phyloP scores from a whole-genome alignment of 495 filamentous ascomycete species.

The Haplographium delicatum region DNA sequence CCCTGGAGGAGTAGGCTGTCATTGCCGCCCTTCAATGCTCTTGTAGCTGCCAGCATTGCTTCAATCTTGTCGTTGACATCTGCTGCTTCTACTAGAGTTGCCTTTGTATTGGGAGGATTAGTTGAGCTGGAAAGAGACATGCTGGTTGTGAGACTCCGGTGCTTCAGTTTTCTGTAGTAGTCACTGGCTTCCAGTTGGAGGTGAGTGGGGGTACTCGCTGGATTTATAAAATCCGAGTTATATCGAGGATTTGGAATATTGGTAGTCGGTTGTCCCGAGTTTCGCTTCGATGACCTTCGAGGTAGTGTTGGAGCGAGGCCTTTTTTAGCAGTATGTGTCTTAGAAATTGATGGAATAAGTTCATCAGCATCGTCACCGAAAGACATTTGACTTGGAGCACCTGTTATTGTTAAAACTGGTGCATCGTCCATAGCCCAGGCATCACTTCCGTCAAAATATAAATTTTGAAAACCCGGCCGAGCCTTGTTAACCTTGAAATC shows the following conservation, averaged over 20 bases:
- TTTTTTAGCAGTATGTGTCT: neutral
- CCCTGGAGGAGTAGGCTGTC: too few relatives aligned
- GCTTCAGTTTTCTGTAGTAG: too few relatives aligned
- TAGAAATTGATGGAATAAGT: neutral
- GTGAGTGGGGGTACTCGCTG: too few relatives aligned
- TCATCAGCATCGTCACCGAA: slow-evolving; percentile 1
- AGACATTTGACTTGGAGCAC: neutral
- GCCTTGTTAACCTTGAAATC: slow-evolving; percentile 1
- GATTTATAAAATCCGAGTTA: too few relatives aligned
- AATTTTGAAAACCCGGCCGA: slow-evolving; percentile 11
- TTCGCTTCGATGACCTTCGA: slow-evolving; percentile 19
- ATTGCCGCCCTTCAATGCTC: slow-evolving; percentile 20
- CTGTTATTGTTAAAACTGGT: slow-evolving; percentile 7
- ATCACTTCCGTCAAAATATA: slow-evolving; percentile 15
- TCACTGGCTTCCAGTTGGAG: too few relatives aligned
- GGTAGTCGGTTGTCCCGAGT: slow-evolving; percentile 1
- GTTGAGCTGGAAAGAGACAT: neutral
- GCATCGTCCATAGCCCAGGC: slow-evolving; percentile 13
- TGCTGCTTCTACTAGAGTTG: neutral
- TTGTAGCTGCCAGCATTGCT: slow-evolving; percentile 28
- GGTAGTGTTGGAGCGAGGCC: slow-evolving; percentile 10
- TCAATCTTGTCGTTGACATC: slow-evolving; percentile 26
- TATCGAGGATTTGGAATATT: neutral
- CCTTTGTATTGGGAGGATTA: too few relatives aligned
- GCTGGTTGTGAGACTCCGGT: neutral